These are phyloP conservation scores for Macrolepiota fuliginosa DNA, from an alignment of 768 basidiomycete genomes.

Conservation along the genomic window DNA sequence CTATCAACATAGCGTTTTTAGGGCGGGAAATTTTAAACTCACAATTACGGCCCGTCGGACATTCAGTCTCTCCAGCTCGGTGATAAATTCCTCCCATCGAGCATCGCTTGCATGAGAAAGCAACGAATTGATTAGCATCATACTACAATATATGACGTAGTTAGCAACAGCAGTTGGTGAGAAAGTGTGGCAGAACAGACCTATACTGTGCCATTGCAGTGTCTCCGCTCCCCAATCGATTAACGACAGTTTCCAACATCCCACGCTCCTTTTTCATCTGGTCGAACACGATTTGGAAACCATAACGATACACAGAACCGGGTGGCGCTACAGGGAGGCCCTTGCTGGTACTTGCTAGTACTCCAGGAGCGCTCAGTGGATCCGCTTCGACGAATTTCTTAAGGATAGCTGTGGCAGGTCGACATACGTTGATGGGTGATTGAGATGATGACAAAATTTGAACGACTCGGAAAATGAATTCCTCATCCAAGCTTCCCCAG, in stretches of 20 bases:
- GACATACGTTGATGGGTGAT: conserved; percentile 85
- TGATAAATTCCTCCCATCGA: conserved; percentile 78
- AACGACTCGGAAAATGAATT: conserved; percentile 77
- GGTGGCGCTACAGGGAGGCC: conserved; percentile 49
- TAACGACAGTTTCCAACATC: conserved; percentile 81
- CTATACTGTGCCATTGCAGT: conserved; percentile 85
- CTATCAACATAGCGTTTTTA: not conserved
- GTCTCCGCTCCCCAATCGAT: conserved; percentile 74
- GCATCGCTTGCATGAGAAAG: conserved; percentile 75
- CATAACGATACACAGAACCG: conserved; percentile 78
- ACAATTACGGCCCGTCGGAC: conserved; percentile 83
- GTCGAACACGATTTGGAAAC: conserved; percentile 80
- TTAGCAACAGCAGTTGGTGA: conserved; percentile 1
- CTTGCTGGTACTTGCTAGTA: conserved; percentile 60
- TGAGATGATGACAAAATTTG: conserved; percentile 72
- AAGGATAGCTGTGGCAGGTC: conserved; percentile 87
- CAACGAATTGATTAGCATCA: conserved; percentile 89
- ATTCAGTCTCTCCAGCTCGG: conserved; percentile 71
- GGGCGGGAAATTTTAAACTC: conserved; percentile 27
- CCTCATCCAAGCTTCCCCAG: conserved; percentile 69
- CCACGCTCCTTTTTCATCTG: conserved; percentile 74
- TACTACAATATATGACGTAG: conserved; percentile 38
- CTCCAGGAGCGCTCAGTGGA: conserved; percentile 62
- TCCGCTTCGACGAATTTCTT: conserved; percentile 89
- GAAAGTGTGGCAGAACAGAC: conserved; percentile 30